phyloP scores from a whole-genome alignment of 805 yeast species.

The Spathaspora hagerdaliae region DNA sequence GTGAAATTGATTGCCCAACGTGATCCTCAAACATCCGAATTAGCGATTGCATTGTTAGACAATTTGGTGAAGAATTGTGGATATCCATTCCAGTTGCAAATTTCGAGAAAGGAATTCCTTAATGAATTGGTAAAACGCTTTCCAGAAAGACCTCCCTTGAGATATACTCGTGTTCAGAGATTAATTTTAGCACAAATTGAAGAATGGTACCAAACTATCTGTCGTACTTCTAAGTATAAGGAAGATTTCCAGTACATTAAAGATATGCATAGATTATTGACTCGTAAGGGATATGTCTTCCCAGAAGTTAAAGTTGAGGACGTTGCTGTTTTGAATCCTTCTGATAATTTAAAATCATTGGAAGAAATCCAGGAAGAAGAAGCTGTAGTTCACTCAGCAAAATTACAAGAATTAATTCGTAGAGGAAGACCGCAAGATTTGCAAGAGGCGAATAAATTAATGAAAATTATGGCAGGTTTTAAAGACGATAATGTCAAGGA shows the following conservation, averaged over 20 bases:
- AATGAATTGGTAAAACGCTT: constrained; percentile 89
- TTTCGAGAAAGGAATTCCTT: constrained; percentile 89
- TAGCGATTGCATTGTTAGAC: constrained; percentile 82
- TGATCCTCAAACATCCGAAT: constrained; percentile 77
- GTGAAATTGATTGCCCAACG: constrained; percentile 78
- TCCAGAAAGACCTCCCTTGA: constrained; percentile 90
- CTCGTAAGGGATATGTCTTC: constrained; percentile 87
- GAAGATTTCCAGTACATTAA: constrained; percentile 89
- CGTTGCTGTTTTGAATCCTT: constrained; percentile 87
- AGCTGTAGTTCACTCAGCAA: constrained; percentile 87
- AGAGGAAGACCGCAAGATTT: constrained; percentile 94
- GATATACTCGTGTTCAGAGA: constrained; percentile 79
- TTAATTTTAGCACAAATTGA: constrained; percentile 85
- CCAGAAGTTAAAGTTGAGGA: constrained; percentile 91
- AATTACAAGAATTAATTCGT: constrained; percentile 90
- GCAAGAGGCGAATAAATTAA: constrained; percentile 91
- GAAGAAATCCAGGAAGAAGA: constrained; percentile 93
- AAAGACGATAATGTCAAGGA: constrained; percentile 74
- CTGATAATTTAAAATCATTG: constrained; percentile 79
- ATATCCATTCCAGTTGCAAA: constrained; percentile 92
- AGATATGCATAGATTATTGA: constrained; percentile 90
- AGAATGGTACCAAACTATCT: constrained; percentile 95
- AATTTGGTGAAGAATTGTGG: constrained; percentile 96
- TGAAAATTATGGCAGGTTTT: constrained; percentile 98
- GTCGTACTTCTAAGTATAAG: constrained; percentile 83